Conservation (phyloP, 441 rosid genomes). For the Raphanus hybrid region DNA sequence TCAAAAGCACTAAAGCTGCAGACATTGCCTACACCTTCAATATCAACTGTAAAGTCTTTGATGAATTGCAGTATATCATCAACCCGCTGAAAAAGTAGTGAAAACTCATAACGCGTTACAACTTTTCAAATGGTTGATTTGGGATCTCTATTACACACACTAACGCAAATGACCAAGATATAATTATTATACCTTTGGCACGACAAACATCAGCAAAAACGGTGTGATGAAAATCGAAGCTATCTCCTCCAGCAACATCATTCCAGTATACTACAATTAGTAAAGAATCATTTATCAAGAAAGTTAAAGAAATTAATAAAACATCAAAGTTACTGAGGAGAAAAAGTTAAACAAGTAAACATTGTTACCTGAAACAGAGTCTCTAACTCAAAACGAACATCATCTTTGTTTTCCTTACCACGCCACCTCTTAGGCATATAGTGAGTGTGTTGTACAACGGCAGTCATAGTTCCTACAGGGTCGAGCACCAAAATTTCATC, state of each 20-base stretch:
- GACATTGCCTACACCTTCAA: constrained; percentile 84
- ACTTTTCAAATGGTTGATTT: neutral
- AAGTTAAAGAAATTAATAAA: neutral
- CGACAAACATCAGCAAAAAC: constrained; percentile 80
- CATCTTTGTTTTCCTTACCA: constrained; percentile 80
- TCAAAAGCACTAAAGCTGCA: constrained; percentile 86
- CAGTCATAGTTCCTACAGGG: constrained; percentile 87
- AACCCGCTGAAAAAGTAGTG: too few relatives aligned
- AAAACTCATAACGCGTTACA: neutral
- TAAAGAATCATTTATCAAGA: neutral
- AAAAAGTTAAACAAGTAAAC: neutral
- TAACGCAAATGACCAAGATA: constrained; percentile 1
- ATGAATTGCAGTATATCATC: too few relatives aligned
- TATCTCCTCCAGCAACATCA: constrained; percentile 41
- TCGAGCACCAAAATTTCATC: constrained; percentile 90
- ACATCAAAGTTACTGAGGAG: too few relatives aligned
- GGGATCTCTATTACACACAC: neutral
- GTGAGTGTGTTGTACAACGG: constrained; percentile 93
- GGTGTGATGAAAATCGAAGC: constrained; percentile 97
- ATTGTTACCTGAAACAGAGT: constrained; percentile 86
- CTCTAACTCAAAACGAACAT: constrained; percentile 82
- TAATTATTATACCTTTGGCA: constrained; percentile 67
- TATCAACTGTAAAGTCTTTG: constrained; percentile 42
- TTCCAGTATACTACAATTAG: too few relatives aligned
- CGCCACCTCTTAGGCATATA: constrained; percentile 99